Evolutionary conservation across 1,284 basidiomycete genomes (phyloP).

Genomic region (Xerocomus nothofagi): DNA sequence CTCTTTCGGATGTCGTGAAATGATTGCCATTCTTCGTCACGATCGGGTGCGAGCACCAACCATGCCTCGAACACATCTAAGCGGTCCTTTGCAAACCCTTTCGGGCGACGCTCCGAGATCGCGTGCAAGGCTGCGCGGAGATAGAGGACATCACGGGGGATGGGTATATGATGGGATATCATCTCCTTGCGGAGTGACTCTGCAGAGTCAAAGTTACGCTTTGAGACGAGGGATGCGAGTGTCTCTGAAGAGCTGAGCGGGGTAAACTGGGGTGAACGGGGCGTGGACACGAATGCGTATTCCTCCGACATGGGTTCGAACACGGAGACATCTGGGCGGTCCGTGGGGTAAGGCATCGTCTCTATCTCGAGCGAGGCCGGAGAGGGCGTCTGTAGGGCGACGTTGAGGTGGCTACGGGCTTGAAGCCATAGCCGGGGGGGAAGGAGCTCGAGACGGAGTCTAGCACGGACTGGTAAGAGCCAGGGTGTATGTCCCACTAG

Average conservation of each 20-base stretch:
- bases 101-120: constrained; percentile 13
- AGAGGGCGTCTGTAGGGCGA: constrained; percentile 27
- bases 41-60: constrained; percentile 30
- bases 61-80: constrained; percentile 26
- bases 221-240: constrained; percentile 24
- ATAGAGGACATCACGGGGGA: constrained; percentile 24
- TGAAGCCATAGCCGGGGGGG: constrained; percentile 17
- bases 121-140: constrained; percentile 30
- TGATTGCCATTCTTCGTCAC: constrained; percentile 13
- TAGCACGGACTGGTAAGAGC: constrained; percentile 14
- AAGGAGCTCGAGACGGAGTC: constrained; percentile 13
- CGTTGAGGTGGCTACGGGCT: constrained; percentile 23
- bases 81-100: constrained; percentile 12
- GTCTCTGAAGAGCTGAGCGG: constrained; percentile 29
- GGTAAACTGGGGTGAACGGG: constrained; percentile 7
- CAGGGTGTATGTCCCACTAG: constrained; percentile 14
- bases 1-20: constrained; percentile 26
- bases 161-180: constrained; percentile 21
- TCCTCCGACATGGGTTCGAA: constrained; percentile 32
- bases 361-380: constrained; percentile 33
- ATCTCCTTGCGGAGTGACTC: constrained; percentile 31
- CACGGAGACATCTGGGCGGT: constrained; percentile 26
- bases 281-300: constrained; percentile 17
- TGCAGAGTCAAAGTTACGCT: constrained; percentile 23
- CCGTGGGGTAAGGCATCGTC: constrained; percentile 30